phyloP scores from a whole-genome alignment of 2,329 filamentous ascomycete species.

The Xylariaceae sp. region DNA sequence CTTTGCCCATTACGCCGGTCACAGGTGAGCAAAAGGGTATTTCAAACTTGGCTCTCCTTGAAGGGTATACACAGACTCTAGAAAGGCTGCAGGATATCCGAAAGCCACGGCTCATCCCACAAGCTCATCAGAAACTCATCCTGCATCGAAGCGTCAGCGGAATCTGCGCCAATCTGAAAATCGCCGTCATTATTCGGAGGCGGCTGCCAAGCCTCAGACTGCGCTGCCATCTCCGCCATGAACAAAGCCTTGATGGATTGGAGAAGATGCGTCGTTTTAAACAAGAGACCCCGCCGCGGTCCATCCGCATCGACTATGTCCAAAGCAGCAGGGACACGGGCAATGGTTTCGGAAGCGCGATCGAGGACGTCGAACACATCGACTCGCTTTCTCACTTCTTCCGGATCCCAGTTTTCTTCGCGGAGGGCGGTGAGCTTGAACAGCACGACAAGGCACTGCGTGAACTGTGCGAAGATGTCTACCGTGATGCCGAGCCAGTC shows the following conservation, averaged over 20 bases:
- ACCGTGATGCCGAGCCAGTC: slow-evolving; percentile 24
- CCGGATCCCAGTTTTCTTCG: slow-evolving; percentile 26
- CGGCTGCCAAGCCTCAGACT: background rate
- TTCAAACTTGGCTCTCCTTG: no score
- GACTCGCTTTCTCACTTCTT: slow-evolving; percentile 22
- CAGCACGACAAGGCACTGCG: slow-evolving; percentile 25
- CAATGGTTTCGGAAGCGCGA: slow-evolving; percentile 12
- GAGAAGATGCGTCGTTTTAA: slow-evolving; percentile 23
- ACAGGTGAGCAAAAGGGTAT: no score
- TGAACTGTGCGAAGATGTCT: slow-evolving; percentile 26
- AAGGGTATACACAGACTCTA: background rate
- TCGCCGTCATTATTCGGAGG: background rate
- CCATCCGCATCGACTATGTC: slow-evolving; percentile 23
- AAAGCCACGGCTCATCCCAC: slow-evolving; percentile 4
- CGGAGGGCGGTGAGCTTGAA: slow-evolving; percentile 26
- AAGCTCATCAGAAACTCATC: background rate
- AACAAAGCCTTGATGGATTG: slow-evolving; percentile 24
- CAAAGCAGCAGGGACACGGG: slow-evolving; percentile 9
- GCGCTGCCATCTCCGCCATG: background rate
- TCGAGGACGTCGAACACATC: slow-evolving; percentile 26
- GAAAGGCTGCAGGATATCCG: slow-evolving; percentile 1
- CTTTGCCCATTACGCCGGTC: no score
- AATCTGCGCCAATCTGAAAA: background rate
- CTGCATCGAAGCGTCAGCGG: slow-evolving; percentile 8
- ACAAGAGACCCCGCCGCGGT: slow-evolving; percentile 22